Evolutionary conservation across 2,329 filamentous ascomycete species (phyloP), one percentile per base, ranked within the genome.

Genomic region (Colletotrichum coccodes): DNA sequence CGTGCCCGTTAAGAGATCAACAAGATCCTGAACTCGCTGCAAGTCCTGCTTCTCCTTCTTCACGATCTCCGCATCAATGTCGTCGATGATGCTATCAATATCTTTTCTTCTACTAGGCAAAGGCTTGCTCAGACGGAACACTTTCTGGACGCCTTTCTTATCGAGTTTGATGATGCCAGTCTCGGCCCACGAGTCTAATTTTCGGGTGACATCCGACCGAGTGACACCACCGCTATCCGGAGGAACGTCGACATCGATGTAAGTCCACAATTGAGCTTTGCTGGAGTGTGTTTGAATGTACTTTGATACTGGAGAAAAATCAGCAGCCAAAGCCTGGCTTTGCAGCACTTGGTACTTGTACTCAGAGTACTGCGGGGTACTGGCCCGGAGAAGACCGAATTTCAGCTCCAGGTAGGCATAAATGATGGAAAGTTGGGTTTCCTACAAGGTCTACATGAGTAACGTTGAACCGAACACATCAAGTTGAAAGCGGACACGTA

Each of bases 331-430:
- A 71, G 50, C 3, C 71, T 78, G 14, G 78, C 76, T 52, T 80
- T 80, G 71, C 85, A 69, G 14, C 7, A 69, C 49, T 44, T 66
- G 57, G 3, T 67, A 91, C 36, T 81, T 82, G 75, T 90, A 91
- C 1, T 82, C 79, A 8, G 81, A 85, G 68, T 90, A 91, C 46
- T 89, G 85, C 0, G 84, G 87, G 0, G 84, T 90, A 21, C 83
- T 85, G 18, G 85, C 87, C 26, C 89, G 83, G 34, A 91, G 80
- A 0, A 90, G 79, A 0, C 80, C 80, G 68, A 89, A 90, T 3
- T 84, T 85, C 5, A 91, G 79, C 73, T 91, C 89, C 1, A 91
- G 78, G n/a, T 87, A 84, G 0, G 89, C 87, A 59, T 89, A 89
- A 18, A 91, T 83, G 58, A 87, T 85, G 44, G 65, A 68, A 28